Base-by-base conservation (phyloP, 1,139 yeast genomes). In the Sugiyamaella pinicola region DNA sequence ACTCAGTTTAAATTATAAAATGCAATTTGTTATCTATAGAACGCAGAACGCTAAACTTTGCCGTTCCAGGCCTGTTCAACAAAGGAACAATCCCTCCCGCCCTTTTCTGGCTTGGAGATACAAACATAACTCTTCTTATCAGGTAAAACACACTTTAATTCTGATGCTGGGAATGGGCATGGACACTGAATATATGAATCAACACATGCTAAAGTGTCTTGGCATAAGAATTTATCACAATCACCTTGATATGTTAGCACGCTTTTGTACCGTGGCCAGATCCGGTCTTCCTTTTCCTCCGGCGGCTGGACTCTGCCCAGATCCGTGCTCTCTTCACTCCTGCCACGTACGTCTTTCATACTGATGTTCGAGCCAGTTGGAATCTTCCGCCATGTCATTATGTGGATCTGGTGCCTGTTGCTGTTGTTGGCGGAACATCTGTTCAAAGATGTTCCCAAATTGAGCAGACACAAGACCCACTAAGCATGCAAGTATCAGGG, bases 161-260 rank as follows among this genome's bases (percentile, higher is more conserved):
- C 96, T 1, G 96, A 84, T 51, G 83, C 81, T 1, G 96, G 93
- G 65, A 81, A 91, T 8, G 89, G 90, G 68, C 99, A 93, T 1
- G 98, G 96, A 68, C 99, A 93, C 53, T 84, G 84, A 21, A 77
- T 66, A 0, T 90, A 82, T 1, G 71, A 66, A 6, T 78, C 76
- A 0, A 87, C 99, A 71, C 99, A 93, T 8, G 77, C 74, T 46
- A 83, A 75, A 0, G 97, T 89, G 61, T 85, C 96, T 2, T 87
- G 86, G 67, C 99, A 93, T 43, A 91, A 70, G 67, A 84, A 93
- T 12, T 75, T 74, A n/a, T 72, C 70, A 65, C 97, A 90, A n/a
- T 47, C 42, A 6, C 41, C 64, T 57, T 35, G 5, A 18, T 29
- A 4, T n/a, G 38, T 33, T 31, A 38, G 48, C 17, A 13, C 9